A percentile compares a stretch with the other conserved stretches of the same genome.
These are phyloP conservation scores for Venturia effusa DNA, from an alignment of 2,329 filamentous ascomycete species.

Conservation along the genomic window DNA sequence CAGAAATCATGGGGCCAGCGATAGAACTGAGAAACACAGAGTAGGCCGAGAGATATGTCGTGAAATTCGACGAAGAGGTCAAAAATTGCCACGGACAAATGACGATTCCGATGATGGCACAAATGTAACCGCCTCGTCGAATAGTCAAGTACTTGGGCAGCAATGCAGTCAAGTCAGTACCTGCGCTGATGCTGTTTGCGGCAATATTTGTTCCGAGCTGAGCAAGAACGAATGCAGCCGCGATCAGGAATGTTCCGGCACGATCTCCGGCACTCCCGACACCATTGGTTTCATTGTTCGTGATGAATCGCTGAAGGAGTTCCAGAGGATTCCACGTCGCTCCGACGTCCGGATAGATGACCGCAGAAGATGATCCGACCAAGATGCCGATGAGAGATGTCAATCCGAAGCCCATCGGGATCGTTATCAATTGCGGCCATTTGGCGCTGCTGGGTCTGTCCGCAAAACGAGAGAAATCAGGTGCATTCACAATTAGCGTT, in stretches of 20 bases:
- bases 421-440: slow-evolving; percentile 24
- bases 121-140: slow-evolving; percentile 14
- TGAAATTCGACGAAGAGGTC: slow-evolving; percentile 67
- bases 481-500: slow-evolving; percentile 14
- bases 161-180: slow-evolving; percentile 33
- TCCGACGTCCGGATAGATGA: slow-evolving; percentile 11
- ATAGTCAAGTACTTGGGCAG: slow-evolving; percentile 23
- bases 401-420: slow-evolving; percentile 18
- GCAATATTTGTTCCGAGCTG: slow-evolving; percentile 19
- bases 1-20: slow-evolving; percentile 74
- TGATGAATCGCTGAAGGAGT: slow-evolving; percentile 16
- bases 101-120: slow-evolving; percentile 35
- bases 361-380: slow-evolving; percentile 9
- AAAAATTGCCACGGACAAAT: slow-evolving; percentile 85
- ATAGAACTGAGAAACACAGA: slow-evolving; percentile 88
- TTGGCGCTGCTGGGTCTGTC: slow-evolving; percentile 17
- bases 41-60: slow-evolving; percentile 83
- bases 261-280: slow-evolving; percentile 12
- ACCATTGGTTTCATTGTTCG: slow-evolving; percentile 13
- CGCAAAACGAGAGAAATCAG: slow-evolving; percentile 14
- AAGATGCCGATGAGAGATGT: slow-evolving; percentile 15
- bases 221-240: slow-evolving; percentile 18
- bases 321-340: slow-evolving; percentile 16
- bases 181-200: slow-evolving; percentile 19
- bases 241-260: slow-evolving; percentile 19